A percentile compares a stretch with the other conserved stretches of the same genome.
These are phyloP conservation scores for Populus tremula DNA, from an alignment of 345 rosid species.

Conservation along the genomic window DNA sequence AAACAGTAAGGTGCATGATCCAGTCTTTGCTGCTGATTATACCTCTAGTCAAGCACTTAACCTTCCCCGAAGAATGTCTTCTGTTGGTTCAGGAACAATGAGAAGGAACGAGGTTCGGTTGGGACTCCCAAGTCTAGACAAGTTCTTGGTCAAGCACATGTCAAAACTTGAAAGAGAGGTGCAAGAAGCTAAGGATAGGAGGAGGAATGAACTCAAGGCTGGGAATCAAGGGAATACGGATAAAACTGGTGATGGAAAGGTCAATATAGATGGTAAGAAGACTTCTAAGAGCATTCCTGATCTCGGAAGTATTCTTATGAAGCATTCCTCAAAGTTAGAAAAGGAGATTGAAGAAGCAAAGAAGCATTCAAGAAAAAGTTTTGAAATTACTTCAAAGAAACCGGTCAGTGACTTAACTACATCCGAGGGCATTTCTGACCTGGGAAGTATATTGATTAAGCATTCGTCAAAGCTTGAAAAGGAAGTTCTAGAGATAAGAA, in stretches of 20 bases:
- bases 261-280: background rate
- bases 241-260: conserved; percentile 13
- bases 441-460: conserved; percentile 45
- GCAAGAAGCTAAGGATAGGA: conserved; percentile 61
- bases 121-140: conserved; percentile 73
- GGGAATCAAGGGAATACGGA: conserved; percentile 6
- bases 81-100: conserved; percentile 29
- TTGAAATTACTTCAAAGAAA: conserved; percentile 17
- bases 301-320: conserved; percentile 61
- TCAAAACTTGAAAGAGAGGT: conserved; percentile 81
- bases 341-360: conserved; percentile 62
- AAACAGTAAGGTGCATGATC: conserved; percentile 36
- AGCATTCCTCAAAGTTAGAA: conserved; percentile 55
- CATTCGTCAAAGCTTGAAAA: conserved; percentile 46
- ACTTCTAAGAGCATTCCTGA: conserved; percentile 34
- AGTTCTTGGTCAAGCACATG: conserved; percentile 75
- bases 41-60: conserved; percentile 29
- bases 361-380: conserved; percentile 33
- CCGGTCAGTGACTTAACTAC: conserved; percentile 21
- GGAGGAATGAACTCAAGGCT: conserved; percentile 33
- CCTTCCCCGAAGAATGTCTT: conserved; percentile 42
- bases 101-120: conserved; percentile 36
- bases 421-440: conserved; percentile 40
- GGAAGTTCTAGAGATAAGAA: conserved; percentile 40
- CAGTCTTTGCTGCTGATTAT: conserved; percentile 24